Percentiles rank a stretch among this genome's conserved stretches.
phyloP scores from a whole-genome alignment of 192 early-diverging fungal species.

The Coemansia erecta region DNA sequence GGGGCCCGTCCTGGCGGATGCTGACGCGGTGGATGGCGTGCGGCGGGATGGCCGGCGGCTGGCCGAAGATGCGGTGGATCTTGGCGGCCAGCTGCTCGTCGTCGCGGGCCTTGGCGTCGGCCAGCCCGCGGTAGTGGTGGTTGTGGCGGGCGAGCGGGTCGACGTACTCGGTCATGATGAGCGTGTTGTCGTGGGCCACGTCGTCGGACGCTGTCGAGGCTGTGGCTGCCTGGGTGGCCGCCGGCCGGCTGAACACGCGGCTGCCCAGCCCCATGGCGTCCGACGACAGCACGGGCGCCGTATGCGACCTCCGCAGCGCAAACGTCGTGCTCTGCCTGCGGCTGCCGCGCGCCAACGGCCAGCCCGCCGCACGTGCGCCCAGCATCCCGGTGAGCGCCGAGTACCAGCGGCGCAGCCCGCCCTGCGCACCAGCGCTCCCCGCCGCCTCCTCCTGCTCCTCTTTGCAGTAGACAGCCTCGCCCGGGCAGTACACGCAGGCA shows the following conservation, averaged over 20 bases:
- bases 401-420: constrained; percentile 20
- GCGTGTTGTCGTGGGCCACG: constrained; percentile 1
- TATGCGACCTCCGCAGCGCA: constrained; percentile 31
- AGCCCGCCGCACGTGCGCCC: background rate
- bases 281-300: constrained; percentile 18
- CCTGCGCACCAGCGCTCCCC: background rate
- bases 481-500: constrained; percentile 1
- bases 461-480: background rate
- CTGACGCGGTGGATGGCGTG: constrained; percentile 18
- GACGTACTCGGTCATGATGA: constrained; percentile 1
- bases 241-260: constrained; percentile 18
- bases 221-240: background rate
- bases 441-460: background rate
- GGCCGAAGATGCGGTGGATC: constrained; percentile 17
- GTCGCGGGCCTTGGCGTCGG: background rate
- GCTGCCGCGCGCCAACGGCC: background rate
- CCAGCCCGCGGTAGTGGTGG: background rate
- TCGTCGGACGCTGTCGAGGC: constrained; percentile 2
- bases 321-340: background rate
- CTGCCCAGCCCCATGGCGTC: constrained; percentile 22
- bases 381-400: constrained; percentile 22
- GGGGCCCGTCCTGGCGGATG: constrained; percentile 7
- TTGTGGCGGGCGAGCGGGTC: constrained; percentile 3
- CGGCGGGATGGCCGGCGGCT: background rate
- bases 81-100: constrained; percentile 8